Evolutionary conservation across 495 filamentous ascomycete genomes (phyloP).

Genomic region (Xylaria intraflava): DNA sequence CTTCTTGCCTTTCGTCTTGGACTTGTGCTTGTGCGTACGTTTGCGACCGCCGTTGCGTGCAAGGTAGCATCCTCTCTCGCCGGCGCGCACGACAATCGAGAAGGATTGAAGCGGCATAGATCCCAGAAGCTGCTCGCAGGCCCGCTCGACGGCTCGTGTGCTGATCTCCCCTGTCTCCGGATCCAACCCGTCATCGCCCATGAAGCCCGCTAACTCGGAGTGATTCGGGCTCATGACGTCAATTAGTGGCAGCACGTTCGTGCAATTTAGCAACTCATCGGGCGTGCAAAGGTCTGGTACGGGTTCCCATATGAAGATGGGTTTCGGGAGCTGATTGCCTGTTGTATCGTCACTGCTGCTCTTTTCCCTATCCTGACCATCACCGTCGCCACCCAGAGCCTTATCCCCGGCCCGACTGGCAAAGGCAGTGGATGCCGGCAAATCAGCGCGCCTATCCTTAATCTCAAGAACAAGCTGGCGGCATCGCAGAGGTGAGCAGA

Average conservation of each 20-base stretch:
- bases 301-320: conserved; percentile 90
- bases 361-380: conserved; percentile 18
- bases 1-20: conserved; percentile 28
- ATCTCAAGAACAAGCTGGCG: conserved; percentile 63
- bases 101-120: conserved; percentile 50
- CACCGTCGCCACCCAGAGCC: neutral
- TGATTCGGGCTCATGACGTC: conserved; percentile 89
- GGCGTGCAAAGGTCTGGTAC: conserved; percentile 82
- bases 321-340: conserved; percentile 32
- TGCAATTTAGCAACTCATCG: conserved; percentile 64
- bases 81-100: conserved; percentile 47
- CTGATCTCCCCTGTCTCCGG: conserved; percentile 46
- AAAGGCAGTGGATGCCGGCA: neutral
- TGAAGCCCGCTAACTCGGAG: conserved; percentile 73
- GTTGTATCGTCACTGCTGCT: conserved; percentile 17
- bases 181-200: conserved; percentile 49
- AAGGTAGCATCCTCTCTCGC: conserved; percentile 46
- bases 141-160: conserved; percentile 42
- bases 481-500: conserved; percentile 76
- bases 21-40: conserved; percentile 29
- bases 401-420: neutral
- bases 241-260: conserved; percentile 62
- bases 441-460: conserved; percentile 38
- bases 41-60: conserved; percentile 47
- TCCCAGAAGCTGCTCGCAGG: conserved; percentile 45